phyloP scores from a whole-genome alignment of 257 asterid genomes.

The Euphrasia confusa region DNA sequence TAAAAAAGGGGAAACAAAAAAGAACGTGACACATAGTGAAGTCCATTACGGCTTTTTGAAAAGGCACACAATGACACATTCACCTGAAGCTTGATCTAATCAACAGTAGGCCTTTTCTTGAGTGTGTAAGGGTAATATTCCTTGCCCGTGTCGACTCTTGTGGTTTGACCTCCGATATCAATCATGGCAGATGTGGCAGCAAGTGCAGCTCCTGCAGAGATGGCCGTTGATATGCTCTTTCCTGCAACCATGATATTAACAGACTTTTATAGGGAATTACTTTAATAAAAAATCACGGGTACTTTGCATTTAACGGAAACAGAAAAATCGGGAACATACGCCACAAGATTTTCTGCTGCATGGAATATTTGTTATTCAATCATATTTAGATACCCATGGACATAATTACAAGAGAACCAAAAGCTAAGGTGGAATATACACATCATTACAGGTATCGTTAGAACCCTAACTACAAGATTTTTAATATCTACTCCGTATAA shows the following conservation, averaged over 20 bases:
- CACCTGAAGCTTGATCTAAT: conserved; percentile 22
- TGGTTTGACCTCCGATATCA: conserved; percentile 70
- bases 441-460: neutral
- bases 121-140: conserved; percentile 70
- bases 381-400: neutral
- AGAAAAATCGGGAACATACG: neutral
- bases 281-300: no score
- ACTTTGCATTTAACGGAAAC: neutral
- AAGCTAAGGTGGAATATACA: no score
- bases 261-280: neutral
- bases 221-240: conserved; percentile 60
- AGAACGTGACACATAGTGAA: neutral
- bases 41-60: conserved; percentile 6
- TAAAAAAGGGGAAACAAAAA: neutral
- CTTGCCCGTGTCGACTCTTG: conserved; percentile 67
- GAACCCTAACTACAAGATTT: no score
- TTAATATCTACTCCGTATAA: no score
- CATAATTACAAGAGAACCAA: neutral
- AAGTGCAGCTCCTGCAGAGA: conserved; percentile 76
- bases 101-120: conserved; percentile 51
- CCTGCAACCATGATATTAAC: conserved; percentile 32
- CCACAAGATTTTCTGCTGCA: neutral
- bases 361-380: neutral
- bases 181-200: conserved; percentile 62
- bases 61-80: neutral